Percentiles rank a stretch among this genome's conserved stretches.
phyloP scores from a whole-genome alignment of 176 grass and related monocot species.

The Calamus simplicifolius region DNA sequence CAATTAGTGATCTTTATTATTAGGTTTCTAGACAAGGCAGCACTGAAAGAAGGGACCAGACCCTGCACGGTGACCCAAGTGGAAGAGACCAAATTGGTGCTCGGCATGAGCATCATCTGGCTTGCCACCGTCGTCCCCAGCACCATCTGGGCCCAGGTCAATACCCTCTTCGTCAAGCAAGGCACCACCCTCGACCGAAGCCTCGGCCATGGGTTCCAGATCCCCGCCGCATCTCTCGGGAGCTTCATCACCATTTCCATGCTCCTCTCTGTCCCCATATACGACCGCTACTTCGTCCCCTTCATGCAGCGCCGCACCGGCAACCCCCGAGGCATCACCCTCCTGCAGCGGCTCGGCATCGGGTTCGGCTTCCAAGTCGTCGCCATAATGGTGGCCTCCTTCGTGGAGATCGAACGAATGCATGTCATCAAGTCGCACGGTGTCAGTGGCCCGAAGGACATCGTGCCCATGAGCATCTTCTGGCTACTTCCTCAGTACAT shows the following conservation, averaged over 20 bases:
- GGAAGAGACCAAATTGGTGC: background rate
- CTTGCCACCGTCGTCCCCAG: constrained; percentile 5
- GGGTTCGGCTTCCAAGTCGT: constrained; percentile 44
- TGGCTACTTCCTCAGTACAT: constrained; percentile 79
- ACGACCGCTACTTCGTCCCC: constrained; percentile 69
- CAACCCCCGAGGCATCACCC: constrained; percentile 63
- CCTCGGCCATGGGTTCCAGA: constrained; percentile 20
- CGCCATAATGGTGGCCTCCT: constrained; percentile 33
- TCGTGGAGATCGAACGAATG: constrained; percentile 48
- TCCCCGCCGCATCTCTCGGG: constrained; percentile 54
- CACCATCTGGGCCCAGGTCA: background rate
- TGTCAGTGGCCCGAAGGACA: constrained; percentile 1
- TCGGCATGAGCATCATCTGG: background rate
- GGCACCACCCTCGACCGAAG: constrained; percentile 1
- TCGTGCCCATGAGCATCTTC: constrained; percentile 67
- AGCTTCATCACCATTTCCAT: constrained; percentile 53
- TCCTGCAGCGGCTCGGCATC: constrained; percentile 57
- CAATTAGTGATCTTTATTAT: too few relatives aligned
- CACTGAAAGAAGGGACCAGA: background rate
- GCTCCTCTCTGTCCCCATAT: constrained; percentile 46
- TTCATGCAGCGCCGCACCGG: constrained; percentile 40
- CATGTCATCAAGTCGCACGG: background rate
- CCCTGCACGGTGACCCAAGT: constrained; percentile 5
- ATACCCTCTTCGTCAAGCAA: constrained; percentile 12
- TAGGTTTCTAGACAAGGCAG: constrained; percentile 4